Base-by-base conservation (phyloP, 2,329 filamentous ascomycete genomes). In the Daldinia sp. region DNA sequence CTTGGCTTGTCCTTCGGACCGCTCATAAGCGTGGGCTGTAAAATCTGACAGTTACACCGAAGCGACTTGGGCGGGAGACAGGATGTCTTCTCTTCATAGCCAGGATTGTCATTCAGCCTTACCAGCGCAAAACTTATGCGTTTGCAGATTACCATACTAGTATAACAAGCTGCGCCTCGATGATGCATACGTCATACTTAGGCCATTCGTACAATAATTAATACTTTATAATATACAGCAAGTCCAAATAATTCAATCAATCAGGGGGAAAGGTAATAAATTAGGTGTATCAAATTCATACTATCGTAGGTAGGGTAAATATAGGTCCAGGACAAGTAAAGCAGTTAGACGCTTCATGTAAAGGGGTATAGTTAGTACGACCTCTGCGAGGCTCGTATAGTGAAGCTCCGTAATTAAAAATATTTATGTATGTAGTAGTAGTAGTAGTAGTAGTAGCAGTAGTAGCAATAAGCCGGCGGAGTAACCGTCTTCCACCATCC, bases 261-360 rank as follows among this genome's bases (percentile, higher is more conserved):
- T 35, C 9, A 35, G 33, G 44, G 33, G 46, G 20, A 20, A 33
- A 28, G 30, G 30, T 37, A 46, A 57, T 37, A 46, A 57, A 67
- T 46, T 37, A 54, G 53, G 54, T 44, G 30, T 42, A 59, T 69
- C 53, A 61, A 64, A 61, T 67, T 61, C 41, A 61, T 67, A 41
- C 37, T 67, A 69, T 63, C 46, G 33, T 67, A 35, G 39, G 33
- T 67, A 35, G 39, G 35, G 33, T 58, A 51, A 51, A 39, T 53
- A 23, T 56, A 65, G 54, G 12, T 58, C 12, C 57, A 60, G 41
- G 37, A 26, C 35, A 55, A 54, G 18, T 10, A 26, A 9, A 9
- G 5, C 7, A 54, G 33, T 57, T 64, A 69, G 57, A 67, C 51
- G 26, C 60, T 55, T 37, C 10, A 35, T 58, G 54, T 51, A 54